Base-by-base conservation (phyloP, 768 basidiomycete genomes). In the Lentinula lateritia region DNA sequence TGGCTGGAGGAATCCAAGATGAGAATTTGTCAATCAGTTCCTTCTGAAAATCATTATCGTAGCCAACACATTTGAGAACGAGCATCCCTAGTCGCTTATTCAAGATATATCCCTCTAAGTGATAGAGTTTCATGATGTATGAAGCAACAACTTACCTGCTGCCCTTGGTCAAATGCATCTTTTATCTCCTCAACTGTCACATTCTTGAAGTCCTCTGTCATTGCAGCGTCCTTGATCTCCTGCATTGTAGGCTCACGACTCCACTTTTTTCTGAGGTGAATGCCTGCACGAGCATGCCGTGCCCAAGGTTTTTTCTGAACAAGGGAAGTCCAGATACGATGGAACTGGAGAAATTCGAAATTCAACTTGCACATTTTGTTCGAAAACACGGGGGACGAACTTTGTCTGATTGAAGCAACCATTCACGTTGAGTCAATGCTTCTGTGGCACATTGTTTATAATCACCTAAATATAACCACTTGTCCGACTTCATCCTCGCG, bases 21-120 rank as follows among this genome's bases (percentile, higher is more conserved):
- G 58, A 61, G 28, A 66, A 67, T 23, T 70, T 71, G 28, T 71
- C 67, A 16, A 69, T 67, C 4, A 79, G 60, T 5, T 71, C 66
- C 10, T 61, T 60, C 61, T 78, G 77, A 52, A 79, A 76, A 0
- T 70, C 64, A 5, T 65, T 64, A 52, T 79, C 75, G 50, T 79
- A 79, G 2, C 70, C 76, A 16, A 78, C 68, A 54, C 78, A 79
- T 60, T 78, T 74, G 73, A 78, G 70, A 0, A 71, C 73, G 73
- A 74, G 77, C 0, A 76, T 73, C 0, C 67, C 67, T 28, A 56
- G 61, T 75, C 78, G 50, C 12, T 8, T 20, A 50, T 2, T 2
- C 32, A 28, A 54, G 3, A 8, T 18, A n/a, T 28, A 28, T 4
- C 23, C 23, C 32, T 52, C 13, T 45, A 43, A 10, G 23, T 13